These are phyloP conservation scores for Scolecobasidium constrictum DNA, from an alignment of 2,329 filamentous ascomycete species.

Conservation along the genomic window DNA sequence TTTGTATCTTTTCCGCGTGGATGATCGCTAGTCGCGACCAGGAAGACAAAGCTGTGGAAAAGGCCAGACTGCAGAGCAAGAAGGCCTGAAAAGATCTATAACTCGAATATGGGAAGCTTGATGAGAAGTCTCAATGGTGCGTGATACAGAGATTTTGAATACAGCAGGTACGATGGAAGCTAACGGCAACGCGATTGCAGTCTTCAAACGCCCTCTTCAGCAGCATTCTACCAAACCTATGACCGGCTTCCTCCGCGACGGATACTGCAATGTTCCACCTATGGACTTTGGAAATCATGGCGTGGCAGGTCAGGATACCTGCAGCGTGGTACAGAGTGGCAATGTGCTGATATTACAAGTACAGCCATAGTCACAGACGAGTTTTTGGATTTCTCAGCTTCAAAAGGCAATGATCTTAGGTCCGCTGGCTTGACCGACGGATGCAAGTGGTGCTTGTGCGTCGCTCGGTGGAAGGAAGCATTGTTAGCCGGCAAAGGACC, in stretches of 20 bases:
- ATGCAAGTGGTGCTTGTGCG: slow-evolving; percentile 55
- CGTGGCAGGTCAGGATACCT: slow-evolving; percentile 33
- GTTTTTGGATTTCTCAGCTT: slow-evolving; percentile 51
- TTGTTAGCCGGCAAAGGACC: slow-evolving; percentile 41
- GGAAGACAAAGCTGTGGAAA: neutral
- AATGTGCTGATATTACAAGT: neutral
- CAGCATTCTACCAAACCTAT: slow-evolving; percentile 47
- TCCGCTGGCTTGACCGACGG: slow-evolving; percentile 43
- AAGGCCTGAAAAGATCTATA: neutral
- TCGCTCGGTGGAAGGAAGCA: slow-evolving; percentile 48
- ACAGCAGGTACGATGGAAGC: no score
- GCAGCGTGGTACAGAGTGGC: neutral
- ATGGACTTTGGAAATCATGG: slow-evolving; percentile 50
- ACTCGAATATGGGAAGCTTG: neutral
- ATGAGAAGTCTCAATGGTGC: neutral
- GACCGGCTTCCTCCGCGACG: slow-evolving; percentile 51
- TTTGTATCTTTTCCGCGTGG: neutral
- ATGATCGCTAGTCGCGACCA: neutral
- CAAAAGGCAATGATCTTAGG: slow-evolving; percentile 48
- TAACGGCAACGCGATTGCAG: no score
- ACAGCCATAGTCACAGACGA: slow-evolving; percentile 43
- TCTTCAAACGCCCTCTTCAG: slow-evolving; percentile 47
- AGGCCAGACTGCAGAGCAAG: neutral
- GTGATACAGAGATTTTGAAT: no score
- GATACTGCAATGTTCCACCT: slow-evolving; percentile 46